phyloP scores from a whole-genome alignment of 371 early-diverging fungal genomes.

The Conidiobolus incongruus region DNA sequence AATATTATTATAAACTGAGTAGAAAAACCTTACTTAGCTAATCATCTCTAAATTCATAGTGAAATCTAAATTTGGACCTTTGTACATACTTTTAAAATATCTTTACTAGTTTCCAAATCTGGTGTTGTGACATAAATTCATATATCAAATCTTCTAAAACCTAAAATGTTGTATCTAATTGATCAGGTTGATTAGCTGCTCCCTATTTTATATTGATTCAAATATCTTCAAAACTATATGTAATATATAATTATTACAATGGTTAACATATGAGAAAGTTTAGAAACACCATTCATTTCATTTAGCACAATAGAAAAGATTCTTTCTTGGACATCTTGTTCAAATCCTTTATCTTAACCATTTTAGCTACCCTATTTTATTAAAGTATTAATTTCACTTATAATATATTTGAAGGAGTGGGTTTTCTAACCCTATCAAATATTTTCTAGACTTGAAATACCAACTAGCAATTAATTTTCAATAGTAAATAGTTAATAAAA shows the following conservation, averaged over 20 bases:
- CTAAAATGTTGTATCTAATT: slow-evolving; percentile 83
- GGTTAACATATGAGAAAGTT: slow-evolving; percentile 44
- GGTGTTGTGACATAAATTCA: slow-evolving; percentile 73
- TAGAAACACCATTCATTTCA: slow-evolving; percentile 93
- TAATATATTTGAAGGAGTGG: slow-evolving; percentile 87
- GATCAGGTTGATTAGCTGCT: slow-evolving; percentile 96
- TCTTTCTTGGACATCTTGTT: slow-evolving; percentile 62
- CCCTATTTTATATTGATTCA: slow-evolving; percentile 16
- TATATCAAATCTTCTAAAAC: slow-evolving; percentile 91
- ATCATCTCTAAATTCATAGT: slow-evolving; percentile 46
- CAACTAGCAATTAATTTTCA: background rate
- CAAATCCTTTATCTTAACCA: slow-evolving; percentile 16
- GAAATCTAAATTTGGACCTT: slow-evolving; percentile 38
- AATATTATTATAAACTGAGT: background rate
- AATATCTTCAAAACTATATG: background rate
- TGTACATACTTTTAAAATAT: slow-evolving; percentile 78
- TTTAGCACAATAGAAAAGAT: slow-evolving; percentile 76
- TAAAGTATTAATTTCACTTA: slow-evolving; percentile 97
- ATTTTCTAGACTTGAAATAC: slow-evolving; percentile 22
- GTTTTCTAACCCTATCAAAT: slow-evolving; percentile 65
- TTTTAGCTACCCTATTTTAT: slow-evolving; percentile 68
- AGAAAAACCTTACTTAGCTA: slow-evolving; percentile 15
- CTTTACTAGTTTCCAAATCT: slow-evolving; percentile 44
- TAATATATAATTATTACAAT: slow-evolving; percentile 18
- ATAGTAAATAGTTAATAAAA: background rate